These are phyloP conservation scores for Saccharomyces eubayanus DNA, from an alignment of 805 yeast species.

Conservation along the genomic window DNA sequence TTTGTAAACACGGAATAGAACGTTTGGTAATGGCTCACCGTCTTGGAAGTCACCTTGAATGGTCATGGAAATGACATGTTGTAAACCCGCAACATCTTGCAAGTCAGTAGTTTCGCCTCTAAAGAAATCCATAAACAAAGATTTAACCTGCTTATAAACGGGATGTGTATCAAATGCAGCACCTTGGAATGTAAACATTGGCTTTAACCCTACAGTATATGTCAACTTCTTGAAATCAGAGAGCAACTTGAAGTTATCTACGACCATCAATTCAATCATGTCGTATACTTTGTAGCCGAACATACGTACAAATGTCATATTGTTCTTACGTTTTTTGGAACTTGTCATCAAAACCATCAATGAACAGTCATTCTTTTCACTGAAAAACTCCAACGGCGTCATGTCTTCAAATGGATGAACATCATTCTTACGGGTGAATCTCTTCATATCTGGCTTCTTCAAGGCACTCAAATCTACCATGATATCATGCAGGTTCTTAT, in stretches of 20 bases:
- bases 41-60: constrained; percentile 70
- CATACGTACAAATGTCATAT: constrained; percentile 78
- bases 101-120: constrained; percentile 72
- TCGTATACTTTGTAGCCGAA: constrained; percentile 87
- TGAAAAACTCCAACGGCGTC: constrained; percentile 74
- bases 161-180: constrained; percentile 87
- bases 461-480: constrained; percentile 82
- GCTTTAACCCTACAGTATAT: constrained; percentile 82
- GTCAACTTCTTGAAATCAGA: constrained; percentile 74
- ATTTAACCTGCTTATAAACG: constrained; percentile 73
- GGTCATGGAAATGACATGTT: constrained; percentile 76
- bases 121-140: constrained; percentile 83
- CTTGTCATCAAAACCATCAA: constrained; percentile 68
- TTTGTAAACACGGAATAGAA: constrained; percentile 85
- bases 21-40: constrained; percentile 60
- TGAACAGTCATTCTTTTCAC: constrained; percentile 90
- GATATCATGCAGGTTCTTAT: constrained; percentile 74
- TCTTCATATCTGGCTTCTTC: constrained; percentile 83
- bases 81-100: constrained; percentile 92
- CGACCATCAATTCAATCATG: constrained; percentile 81
- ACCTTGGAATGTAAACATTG: constrained; percentile 90
- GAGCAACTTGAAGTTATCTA: constrained; percentile 60
- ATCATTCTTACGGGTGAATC: constrained; percentile 83
- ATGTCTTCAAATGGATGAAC: constrained; percentile 90
- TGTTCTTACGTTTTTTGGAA: constrained; percentile 90